Conservation (phyloP, 768 basidiomycete genomes). For the Pisolithus tinctorius region DNA sequence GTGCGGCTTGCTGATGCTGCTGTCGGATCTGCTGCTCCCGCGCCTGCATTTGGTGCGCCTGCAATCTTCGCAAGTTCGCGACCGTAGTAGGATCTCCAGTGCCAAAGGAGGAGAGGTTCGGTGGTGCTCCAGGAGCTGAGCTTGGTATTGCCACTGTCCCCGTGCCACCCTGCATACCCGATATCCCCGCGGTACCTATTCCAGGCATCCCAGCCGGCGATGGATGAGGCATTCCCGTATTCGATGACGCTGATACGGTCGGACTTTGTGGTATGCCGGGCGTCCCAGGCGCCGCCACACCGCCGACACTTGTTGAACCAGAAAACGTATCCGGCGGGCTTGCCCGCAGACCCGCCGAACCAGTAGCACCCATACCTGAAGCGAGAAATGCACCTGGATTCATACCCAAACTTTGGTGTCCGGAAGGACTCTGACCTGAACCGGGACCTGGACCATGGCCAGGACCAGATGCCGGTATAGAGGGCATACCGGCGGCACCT, state of each 20-base stretch:
- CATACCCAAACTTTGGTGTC: background rate
- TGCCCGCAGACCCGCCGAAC: slow-evolving; percentile 6
- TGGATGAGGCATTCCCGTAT: slow-evolving; percentile 25
- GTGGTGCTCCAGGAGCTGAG: slow-evolving; percentile 10
- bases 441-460: background rate
- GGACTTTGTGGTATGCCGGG: slow-evolving; percentile 23
- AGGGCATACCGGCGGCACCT: background rate
- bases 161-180: too few relatives aligned
- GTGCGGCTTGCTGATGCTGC: slow-evolving; percentile 26
- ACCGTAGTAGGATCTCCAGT: slow-evolving; percentile 22
- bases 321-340: slow-evolving; percentile 17
- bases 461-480: slow-evolving; percentile 10
- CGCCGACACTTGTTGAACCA: slow-evolving; percentile 14
- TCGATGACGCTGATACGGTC: slow-evolving; percentile 21
- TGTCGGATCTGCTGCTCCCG: slow-evolving; percentile 31
- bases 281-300: slow-evolving; percentile 8
- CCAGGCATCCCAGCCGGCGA: slow-evolving; percentile 5
- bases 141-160: background rate
- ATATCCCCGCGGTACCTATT: too few relatives aligned
- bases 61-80: slow-evolving; percentile 7
- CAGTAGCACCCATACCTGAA: background rate
- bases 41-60: slow-evolving; percentile 30
- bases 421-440: background rate
- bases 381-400: background rate
- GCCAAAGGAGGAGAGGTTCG: slow-evolving; percentile 24